Evolutionary conservation across 2,329 filamentous ascomycete species (phyloP).

Genomic region (Achaetomium macrosporum): DNA sequence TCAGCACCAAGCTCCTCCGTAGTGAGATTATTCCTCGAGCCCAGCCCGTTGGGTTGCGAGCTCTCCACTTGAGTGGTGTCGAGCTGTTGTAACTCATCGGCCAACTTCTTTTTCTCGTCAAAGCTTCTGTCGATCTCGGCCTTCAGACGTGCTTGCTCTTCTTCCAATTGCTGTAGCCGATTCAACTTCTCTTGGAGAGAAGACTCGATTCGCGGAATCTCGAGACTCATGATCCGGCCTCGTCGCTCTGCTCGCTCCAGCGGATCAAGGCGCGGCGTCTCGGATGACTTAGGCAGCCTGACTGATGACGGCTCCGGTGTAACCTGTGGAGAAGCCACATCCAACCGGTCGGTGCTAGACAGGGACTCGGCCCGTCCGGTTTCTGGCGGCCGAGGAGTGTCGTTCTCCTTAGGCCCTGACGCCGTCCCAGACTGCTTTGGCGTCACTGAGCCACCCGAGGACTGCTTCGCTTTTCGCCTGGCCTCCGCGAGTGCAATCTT

Average conservation of each 20-base stretch:
- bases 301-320: constrained; percentile 24
- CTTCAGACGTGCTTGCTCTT: constrained; percentile 43
- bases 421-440: constrained; percentile 27
- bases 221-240: constrained; percentile 34
- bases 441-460: constrained; percentile 27
- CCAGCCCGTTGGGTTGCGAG: neutral
- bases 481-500: constrained; percentile 55
- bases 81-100: constrained; percentile 31
- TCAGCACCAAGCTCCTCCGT: neutral
- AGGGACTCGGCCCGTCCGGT: constrained; percentile 19
- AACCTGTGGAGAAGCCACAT: constrained; percentile 24
- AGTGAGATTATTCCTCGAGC: neutral
- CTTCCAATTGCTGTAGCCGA: constrained; percentile 42
- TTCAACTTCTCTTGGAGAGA: constrained; percentile 40
- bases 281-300: constrained; percentile 25
- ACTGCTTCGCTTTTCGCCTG: constrained; percentile 41
- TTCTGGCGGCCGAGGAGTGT: constrained; percentile 12
- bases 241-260: constrained; percentile 23
- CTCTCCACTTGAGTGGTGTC: constrained; percentile 33
- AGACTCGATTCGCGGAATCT: constrained; percentile 35
- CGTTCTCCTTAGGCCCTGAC: constrained; percentile 24
- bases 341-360: constrained; percentile 19
- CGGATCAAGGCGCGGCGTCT: constrained; percentile 5
- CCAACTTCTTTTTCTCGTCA: constrained; percentile 31
- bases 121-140: constrained; percentile 38